phyloP scores from a whole-genome alignment of 2,329 filamentous ascomycete genomes.

The Pseudogymnoascus sp. region DNA sequence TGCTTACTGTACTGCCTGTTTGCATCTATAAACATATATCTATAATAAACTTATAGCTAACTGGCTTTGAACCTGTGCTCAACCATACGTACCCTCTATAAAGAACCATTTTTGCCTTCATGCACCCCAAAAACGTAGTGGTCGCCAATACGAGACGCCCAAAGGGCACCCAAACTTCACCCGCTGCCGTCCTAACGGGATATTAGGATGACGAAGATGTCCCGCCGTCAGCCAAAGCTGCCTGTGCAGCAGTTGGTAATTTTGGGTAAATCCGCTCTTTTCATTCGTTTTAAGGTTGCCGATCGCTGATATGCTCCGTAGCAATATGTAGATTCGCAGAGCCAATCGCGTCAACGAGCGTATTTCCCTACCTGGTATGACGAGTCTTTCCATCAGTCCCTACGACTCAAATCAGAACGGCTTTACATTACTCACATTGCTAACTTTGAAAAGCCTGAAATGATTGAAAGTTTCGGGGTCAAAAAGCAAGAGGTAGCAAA shows the following conservation, averaged over 20 bases:
- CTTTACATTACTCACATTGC: neutral
- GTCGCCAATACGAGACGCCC: neutral
- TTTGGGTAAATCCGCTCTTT: constrained; percentile 50
- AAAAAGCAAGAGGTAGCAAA: constrained; percentile 63
- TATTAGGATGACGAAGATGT: constrained; percentile 19
- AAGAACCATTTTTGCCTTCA: constrained; percentile 4
- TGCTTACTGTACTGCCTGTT: neutral
- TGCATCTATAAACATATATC: constrained; percentile 3
- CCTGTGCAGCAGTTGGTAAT: constrained; percentile 70
- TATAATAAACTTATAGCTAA: constrained; percentile 3
- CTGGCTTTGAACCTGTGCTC: neutral
- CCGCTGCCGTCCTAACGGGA: neutral
- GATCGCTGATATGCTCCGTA: constrained; percentile 27
- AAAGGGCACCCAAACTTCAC: neutral
- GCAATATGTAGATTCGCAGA: constrained; percentile 74
- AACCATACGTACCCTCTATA: neutral
- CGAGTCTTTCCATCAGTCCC: constrained; percentile 6
- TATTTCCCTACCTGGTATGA: constrained; percentile 36
- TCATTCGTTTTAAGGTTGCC: neutral
- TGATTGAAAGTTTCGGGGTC: constrained; percentile 73
- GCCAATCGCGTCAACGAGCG: constrained; percentile 56
- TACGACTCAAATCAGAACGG: neutral
- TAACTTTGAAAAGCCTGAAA: constrained; percentile 51
- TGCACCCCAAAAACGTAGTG: neutral
- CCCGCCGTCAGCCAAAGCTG: constrained; percentile 47